Conservation (phyloP, 345 rosid species). For the Citrus sinensis region DNA sequence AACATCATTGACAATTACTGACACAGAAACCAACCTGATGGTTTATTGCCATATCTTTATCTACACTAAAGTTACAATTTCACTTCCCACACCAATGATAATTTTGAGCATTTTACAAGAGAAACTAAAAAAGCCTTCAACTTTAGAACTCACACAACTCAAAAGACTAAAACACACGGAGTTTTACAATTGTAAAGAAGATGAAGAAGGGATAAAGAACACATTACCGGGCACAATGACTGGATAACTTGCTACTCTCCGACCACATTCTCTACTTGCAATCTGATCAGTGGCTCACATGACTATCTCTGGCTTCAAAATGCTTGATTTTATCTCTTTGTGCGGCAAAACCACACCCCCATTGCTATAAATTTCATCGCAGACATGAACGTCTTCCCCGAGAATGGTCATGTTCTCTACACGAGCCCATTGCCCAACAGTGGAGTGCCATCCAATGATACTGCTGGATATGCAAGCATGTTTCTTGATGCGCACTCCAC, state of each 20-base stretch:
- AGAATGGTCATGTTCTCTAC: slow-evolving; percentile 98
- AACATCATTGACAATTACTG: background rate
- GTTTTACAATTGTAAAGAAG: background rate
- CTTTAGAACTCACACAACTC: slow-evolving; percentile 3
- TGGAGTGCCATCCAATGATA: slow-evolving; percentile 97
- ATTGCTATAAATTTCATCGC: slow-evolving; percentile 93
- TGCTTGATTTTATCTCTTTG: slow-evolving; percentile 93
- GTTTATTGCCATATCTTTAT: slow-evolving; percentile 20
- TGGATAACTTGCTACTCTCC: background rate
- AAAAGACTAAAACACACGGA: slow-evolving; percentile 2
- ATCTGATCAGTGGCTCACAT: slow-evolving; percentile 48
- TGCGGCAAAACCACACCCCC: slow-evolving; percentile 98
- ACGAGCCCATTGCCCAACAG: slow-evolving; percentile 93
- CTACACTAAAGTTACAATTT: slow-evolving; percentile 14
- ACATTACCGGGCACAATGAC: slow-evolving; percentile 2
- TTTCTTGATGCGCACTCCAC: slow-evolving; percentile 91
- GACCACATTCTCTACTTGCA: slow-evolving; percentile 6
- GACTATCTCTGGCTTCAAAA: slow-evolving; percentile 97
- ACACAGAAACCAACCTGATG: slow-evolving; percentile 7
- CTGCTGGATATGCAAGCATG: slow-evolving; percentile 95
- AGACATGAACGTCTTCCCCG: slow-evolving; percentile 93
- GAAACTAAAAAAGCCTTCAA: slow-evolving; percentile 7
- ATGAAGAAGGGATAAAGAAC: background rate
- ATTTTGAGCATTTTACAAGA: slow-evolving; percentile 5
- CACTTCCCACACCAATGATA: slow-evolving; percentile 11